Evolutionary conservation across 176 grass and related monocot species (phyloP).

Genomic region (Oryza meyeriana): DNA sequence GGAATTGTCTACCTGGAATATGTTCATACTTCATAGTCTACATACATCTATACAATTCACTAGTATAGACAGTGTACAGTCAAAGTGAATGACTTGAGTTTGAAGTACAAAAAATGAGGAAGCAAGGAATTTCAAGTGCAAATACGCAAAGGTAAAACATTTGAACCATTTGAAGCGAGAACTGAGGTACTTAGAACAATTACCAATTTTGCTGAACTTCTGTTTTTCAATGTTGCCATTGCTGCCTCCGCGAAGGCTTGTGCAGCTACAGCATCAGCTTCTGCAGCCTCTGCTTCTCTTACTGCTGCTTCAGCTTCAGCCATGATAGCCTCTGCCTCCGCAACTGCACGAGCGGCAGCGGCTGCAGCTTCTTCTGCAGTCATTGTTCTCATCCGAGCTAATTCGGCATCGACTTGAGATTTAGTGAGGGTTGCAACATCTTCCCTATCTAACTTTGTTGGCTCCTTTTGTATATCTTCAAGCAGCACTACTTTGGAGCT

Average conservation of each 20-base stretch:
- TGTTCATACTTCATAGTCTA: not conserved
- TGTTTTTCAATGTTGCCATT: slow-evolving; percentile 48
- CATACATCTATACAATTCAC: not conserved
- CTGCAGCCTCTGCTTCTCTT: slow-evolving; percentile 77
- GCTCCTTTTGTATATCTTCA: slow-evolving; percentile 55
- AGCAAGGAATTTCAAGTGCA: not conserved
- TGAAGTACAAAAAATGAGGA: not conserved
- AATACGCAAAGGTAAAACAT: not conserved
- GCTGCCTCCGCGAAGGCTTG: slow-evolving; percentile 82
- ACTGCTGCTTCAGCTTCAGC: slow-evolving; percentile 79
- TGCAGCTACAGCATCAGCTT: slow-evolving; percentile 75
- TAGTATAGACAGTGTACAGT: not conserved
- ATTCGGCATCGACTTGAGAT: slow-evolving; percentile 72
- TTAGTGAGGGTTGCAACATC: slow-evolving; percentile 51
- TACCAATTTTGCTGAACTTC: slow-evolving; percentile 68
- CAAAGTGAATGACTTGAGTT: not conserved
- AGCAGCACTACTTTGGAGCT: slow-evolving; percentile 59
- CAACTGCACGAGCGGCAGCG: slow-evolving; percentile 66
- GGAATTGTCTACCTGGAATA: not conserved
- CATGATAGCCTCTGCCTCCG: slow-evolving; percentile 85
- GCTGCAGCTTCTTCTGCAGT: slow-evolving; percentile 59
- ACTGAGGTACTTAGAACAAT: not conserved
- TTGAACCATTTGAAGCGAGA: not conserved
- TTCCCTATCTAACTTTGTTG: slow-evolving; percentile 44
- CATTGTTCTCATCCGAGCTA: slow-evolving; percentile 72